Percentiles rank a stretch among this genome's conserved stretches.
Conservation (phyloP, 306 rosid genomes). For the Oemleria cerasiformis region DNA sequence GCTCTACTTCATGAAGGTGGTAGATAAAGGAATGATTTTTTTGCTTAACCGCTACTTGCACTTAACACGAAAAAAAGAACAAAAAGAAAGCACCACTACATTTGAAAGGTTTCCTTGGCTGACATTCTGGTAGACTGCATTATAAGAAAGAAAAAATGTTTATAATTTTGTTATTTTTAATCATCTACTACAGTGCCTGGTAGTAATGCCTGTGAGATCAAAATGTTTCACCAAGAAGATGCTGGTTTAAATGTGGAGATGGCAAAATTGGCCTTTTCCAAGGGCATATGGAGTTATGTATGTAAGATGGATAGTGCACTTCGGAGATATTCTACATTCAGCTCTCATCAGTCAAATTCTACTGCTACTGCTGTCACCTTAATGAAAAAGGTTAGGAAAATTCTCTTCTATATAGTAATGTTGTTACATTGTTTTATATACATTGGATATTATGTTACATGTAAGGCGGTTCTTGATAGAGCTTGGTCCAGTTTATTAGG, state of each 20-base stretch:
- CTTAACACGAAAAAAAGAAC: not conserved
- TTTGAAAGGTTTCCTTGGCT: constrained; percentile 17
- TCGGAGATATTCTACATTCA: constrained; percentile 44
- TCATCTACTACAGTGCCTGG: constrained; percentile 60
- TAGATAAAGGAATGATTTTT: not conserved
- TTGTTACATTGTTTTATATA: not conserved
- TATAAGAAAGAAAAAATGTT: not conserved
- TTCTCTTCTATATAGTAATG: not conserved
- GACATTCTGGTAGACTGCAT: constrained; percentile 19
- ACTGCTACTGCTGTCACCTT: constrained; percentile 56
- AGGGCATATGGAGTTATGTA: constrained; percentile 90
- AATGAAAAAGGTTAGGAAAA: constrained; percentile 62
- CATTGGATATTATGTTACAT: not conserved
- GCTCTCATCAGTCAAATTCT: constrained; percentile 41
- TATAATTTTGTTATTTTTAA: constrained; percentile 22
- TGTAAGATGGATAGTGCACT: constrained; percentile 88
- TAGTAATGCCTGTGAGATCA: constrained; percentile 83
- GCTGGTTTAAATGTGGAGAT: constrained; percentile 81
- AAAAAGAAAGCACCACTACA: constrained; percentile 14
- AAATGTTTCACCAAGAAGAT: constrained; percentile 91
- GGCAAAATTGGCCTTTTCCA: constrained; percentile 78
- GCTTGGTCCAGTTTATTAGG: not conserved
- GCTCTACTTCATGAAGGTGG: not conserved
- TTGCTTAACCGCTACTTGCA: not conserved
- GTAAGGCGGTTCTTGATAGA: not conserved